Conservation (phyloP, 805 yeast genomes). For the Metschnikowia reukaufii region DNA sequence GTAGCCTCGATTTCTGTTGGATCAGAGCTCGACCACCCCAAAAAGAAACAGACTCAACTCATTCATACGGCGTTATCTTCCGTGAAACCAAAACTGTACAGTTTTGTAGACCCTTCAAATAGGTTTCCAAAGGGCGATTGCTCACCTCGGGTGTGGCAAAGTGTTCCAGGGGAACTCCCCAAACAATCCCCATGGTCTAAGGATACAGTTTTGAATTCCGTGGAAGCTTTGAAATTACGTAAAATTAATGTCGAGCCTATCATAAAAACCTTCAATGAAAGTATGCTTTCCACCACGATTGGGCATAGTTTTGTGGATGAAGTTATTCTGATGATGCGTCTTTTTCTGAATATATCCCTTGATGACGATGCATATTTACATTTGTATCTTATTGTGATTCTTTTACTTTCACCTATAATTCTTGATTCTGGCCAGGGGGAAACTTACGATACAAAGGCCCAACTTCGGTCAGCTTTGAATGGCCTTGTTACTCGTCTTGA, state of each 20-base stretch:
- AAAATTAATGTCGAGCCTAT: not conserved
- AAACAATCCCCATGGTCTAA: conserved; percentile 1
- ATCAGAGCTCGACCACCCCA: not conserved
- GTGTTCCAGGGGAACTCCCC: not conserved
- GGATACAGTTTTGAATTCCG: not conserved
- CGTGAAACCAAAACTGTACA: not conserved
- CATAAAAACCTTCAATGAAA: not conserved
- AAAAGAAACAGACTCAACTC: not conserved
- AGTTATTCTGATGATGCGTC: not conserved
- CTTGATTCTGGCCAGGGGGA: not conserved
- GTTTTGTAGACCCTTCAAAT: not conserved
- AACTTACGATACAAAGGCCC: not conserved
- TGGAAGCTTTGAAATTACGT: not conserved
- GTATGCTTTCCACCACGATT: not conserved
- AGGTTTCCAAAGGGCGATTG: not conserved
- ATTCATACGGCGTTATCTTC: not conserved
- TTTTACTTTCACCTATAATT: not conserved
- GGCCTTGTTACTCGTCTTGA: not conserved
- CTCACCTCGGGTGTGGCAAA: not conserved
- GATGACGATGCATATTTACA: not conserved
- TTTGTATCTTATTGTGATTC: not conserved
- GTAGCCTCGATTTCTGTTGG: not conserved
- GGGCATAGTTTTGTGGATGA: not conserved
- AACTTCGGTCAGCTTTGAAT: not conserved
- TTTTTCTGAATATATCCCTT: not conserved